phyloP scores from a whole-genome alignment of 306 rosid genomes.

The Calophaca sinica region DNA sequence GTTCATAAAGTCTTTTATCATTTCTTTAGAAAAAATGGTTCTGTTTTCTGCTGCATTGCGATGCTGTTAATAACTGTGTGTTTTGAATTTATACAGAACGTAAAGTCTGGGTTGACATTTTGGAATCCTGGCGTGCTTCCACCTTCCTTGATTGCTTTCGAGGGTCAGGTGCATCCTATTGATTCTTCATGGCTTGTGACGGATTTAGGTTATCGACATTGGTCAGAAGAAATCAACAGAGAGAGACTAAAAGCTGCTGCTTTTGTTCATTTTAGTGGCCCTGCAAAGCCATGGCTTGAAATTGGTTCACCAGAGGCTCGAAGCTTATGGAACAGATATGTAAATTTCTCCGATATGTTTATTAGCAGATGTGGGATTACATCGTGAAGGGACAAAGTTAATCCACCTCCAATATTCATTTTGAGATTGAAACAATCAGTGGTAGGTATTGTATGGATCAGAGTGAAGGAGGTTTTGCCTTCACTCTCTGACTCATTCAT shows the following conservation, averaged over 20 bases:
- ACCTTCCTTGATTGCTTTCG: constrained; percentile 45
- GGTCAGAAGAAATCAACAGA: constrained; percentile 40
- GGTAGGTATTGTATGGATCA: constrained; percentile 26
- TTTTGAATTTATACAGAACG: constrained; percentile 56
- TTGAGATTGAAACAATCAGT: constrained; percentile 40
- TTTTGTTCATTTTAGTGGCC: constrained; percentile 71
- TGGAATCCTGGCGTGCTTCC: constrained; percentile 83
- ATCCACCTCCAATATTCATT: constrained; percentile 50
- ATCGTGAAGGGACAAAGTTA: constrained; percentile 61
- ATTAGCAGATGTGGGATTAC: constrained; percentile 70
- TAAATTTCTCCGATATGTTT: constrained; percentile 70
- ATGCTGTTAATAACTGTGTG: not conserved
- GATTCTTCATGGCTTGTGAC: constrained; percentile 69
- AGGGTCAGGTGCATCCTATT: constrained; percentile 62
- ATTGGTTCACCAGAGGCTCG: constrained; percentile 76
- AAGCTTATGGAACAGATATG: constrained; percentile 72
- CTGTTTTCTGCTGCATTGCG: not conserved
- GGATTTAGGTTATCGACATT: constrained; percentile 65
- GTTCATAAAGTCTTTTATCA: too few relatives aligned
- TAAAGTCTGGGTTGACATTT: constrained; percentile 56
- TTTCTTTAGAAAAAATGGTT: not conserved
- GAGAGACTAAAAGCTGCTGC: constrained; percentile 63
- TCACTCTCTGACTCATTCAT: constrained; percentile 33
- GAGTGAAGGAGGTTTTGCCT: constrained; percentile 74
- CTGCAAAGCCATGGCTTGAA: constrained; percentile 54